Conservation (phyloP, 495 filamentous ascomycete species). For the Aspergillus cristatus region DNA sequence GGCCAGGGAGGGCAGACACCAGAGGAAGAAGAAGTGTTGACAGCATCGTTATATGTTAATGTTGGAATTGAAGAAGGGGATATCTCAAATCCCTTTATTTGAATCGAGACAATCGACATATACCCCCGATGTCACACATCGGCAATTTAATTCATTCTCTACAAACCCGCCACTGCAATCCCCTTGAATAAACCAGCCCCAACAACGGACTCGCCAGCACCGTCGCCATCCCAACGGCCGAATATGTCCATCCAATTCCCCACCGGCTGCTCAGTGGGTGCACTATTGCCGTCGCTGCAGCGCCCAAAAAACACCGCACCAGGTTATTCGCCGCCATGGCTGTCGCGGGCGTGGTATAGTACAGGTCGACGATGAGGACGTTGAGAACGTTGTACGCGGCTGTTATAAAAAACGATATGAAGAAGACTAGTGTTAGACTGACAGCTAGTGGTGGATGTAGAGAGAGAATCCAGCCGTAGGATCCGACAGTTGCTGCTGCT, state of each 20-base stretch:
- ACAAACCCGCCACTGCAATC: conserved; percentile 7
- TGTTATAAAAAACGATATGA: conserved; percentile 43
- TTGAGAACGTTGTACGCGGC: conserved; percentile 40
- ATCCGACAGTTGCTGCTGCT: conserved; percentile 7
- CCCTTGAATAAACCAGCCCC: conserved; percentile 13
- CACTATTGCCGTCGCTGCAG: conserved; percentile 49
- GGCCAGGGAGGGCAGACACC: too few relatives aligned
- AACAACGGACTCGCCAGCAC: conserved; percentile 9
- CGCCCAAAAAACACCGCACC: conserved; percentile 56
- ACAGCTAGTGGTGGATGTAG: conserved; percentile 30
- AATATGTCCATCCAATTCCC: conserved; percentile 14
- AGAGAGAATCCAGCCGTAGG: conserved; percentile 10
- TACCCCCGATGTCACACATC: background rate
- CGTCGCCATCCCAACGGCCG: conserved; percentile 9
- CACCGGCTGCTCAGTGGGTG: conserved; percentile 42
- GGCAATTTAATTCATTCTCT: background rate
- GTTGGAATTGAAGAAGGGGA: too few relatives aligned
- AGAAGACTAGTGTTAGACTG: conserved; percentile 43
- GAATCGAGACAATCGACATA: too few relatives aligned
- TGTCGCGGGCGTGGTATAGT: conserved; percentile 48
- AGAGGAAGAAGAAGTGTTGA: too few relatives aligned
- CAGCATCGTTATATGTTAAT: too few relatives aligned
- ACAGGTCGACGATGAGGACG: conserved; percentile 49
- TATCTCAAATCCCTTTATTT: too few relatives aligned
- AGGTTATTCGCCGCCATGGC: conserved; percentile 65